A percentile compares a stretch with the other conserved stretches of the same genome.
Evolutionary conservation across 805 yeast genomes (phyloP).

Genomic region (Zygoascus bituminiphila): DNA sequence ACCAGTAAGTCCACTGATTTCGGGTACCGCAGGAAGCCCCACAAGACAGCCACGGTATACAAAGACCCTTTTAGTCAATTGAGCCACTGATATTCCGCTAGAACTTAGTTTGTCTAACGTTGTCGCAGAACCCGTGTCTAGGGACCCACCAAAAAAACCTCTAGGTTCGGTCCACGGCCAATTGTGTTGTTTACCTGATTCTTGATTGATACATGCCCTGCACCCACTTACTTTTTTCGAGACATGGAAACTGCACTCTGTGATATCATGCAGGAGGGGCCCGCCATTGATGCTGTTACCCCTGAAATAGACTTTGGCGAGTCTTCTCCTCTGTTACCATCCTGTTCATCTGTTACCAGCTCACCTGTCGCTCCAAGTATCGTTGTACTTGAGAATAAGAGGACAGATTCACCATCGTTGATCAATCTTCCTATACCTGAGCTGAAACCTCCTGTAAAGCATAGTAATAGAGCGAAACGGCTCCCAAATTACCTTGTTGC

Average conservation of each 20-base stretch:
- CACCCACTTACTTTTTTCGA: not conserved
- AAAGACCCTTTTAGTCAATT: too few relatives aligned
- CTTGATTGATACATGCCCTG: not conserved
- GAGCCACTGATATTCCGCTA: too few relatives aligned
- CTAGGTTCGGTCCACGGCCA: not conserved
- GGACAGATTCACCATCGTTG: constrained; percentile 1
- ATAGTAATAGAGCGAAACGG: not conserved
- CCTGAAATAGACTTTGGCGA: too few relatives aligned
- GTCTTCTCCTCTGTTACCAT: not conserved
- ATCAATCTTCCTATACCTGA: constrained; percentile 2
- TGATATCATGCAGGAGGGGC: not conserved
- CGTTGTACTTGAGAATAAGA: not conserved
- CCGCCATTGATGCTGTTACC: not conserved
- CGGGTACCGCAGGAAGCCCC: too few relatives aligned
- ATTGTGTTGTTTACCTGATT: not conserved
- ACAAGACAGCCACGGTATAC: too few relatives aligned
- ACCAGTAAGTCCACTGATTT: too few relatives aligned
- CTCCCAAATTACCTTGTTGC: not conserved
- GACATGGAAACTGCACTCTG: not conserved
- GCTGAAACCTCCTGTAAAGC: constrained; percentile 2
- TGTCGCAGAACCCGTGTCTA: too few relatives aligned
- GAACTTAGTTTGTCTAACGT: too few relatives aligned
- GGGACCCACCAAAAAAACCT: too few relatives aligned
- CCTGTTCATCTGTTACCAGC: not conserved
- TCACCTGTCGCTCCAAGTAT: not conserved